Evolutionary conservation across 2,329 filamentous ascomycete species (phyloP).

Genomic region (Nakataea oryzae): DNA sequence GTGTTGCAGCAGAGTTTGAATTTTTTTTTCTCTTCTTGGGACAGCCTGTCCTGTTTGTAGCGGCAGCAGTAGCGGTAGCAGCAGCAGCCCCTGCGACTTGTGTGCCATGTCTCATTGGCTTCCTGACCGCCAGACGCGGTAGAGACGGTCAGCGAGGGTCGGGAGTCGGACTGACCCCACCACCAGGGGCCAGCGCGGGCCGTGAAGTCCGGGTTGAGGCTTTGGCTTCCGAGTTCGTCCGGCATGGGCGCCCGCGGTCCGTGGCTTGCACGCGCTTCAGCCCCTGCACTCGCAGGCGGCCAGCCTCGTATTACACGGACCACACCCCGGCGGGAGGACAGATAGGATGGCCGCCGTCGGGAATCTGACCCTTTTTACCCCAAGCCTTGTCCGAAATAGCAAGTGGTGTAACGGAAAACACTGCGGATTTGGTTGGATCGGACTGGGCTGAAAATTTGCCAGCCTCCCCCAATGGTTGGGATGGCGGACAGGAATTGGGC

Average conservation of each 20-base stretch:
- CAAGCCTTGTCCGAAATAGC: background rate
- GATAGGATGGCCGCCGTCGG: background rate
- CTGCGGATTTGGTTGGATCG: background rate
- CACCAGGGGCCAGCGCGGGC: background rate
- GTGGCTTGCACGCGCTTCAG: background rate
- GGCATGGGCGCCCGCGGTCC: background rate
- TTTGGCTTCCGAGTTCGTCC: background rate
- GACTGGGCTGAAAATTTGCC: background rate
- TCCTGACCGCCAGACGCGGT: background rate
- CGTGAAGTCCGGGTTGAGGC: background rate
- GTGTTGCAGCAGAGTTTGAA: too few species aligned
- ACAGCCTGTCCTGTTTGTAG: too few species aligned
- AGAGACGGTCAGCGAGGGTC: background rate
- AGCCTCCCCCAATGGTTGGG: constrained; percentile 2
- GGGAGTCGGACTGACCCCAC: background rate
- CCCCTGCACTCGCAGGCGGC: too few species aligned
- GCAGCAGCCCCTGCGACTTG: background rate
- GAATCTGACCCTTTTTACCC: background rate
- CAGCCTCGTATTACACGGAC: too few species aligned
- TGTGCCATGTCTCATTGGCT: background rate
- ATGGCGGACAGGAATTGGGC: background rate
- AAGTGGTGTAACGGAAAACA: background rate
- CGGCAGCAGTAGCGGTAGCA: background rate
- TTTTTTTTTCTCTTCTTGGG: too few species aligned
- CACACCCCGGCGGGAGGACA: background rate